Conservation (phyloP, 2,329 filamentous ascomycete species). For the Beauveria bassiana region DNA sequence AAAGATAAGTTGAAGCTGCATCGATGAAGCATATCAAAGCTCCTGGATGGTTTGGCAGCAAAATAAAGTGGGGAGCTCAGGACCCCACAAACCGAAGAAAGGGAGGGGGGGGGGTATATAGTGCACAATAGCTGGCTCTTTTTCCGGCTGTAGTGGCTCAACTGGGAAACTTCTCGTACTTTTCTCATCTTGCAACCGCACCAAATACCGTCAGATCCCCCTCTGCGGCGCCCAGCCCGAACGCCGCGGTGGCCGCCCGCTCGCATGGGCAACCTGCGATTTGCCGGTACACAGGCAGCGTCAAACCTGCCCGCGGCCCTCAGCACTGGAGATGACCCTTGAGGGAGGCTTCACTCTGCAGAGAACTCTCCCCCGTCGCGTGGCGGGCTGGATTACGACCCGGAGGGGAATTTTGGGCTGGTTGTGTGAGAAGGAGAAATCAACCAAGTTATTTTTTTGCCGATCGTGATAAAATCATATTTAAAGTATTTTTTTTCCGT, state of each 20-base stretch:
- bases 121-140: background rate
- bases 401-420: conserved; percentile 50
- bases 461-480: background rate
- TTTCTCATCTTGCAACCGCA: conserved; percentile 37
- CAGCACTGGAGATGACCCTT: conserved; percentile 63
- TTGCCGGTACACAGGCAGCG: conserved; percentile 29
- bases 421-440: conserved; percentile 46
- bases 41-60: background rate
- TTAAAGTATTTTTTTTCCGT: too few species aligned
- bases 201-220: conserved; percentile 50
- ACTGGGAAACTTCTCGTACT: conserved; percentile 49
- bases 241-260: conserved; percentile 58
- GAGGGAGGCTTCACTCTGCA: conserved; percentile 68
- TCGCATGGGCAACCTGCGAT: conserved; percentile 62
- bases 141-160: conserved; percentile 55
- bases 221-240: conserved; percentile 57
- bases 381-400: conserved; percentile 63
- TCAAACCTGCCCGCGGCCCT: conserved; percentile 41
- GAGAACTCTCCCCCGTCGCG: conserved; percentile 61
- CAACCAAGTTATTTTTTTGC: conserved; percentile 32
- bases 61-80: background rate
- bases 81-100: accelerated
- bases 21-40: background rate
- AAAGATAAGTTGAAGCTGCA: background rate
- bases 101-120: conserved; percentile 19